These are phyloP conservation scores for Suillus tomentosus DNA, from an alignment of 768 basidiomycete genomes.

Conservation along the genomic window DNA sequence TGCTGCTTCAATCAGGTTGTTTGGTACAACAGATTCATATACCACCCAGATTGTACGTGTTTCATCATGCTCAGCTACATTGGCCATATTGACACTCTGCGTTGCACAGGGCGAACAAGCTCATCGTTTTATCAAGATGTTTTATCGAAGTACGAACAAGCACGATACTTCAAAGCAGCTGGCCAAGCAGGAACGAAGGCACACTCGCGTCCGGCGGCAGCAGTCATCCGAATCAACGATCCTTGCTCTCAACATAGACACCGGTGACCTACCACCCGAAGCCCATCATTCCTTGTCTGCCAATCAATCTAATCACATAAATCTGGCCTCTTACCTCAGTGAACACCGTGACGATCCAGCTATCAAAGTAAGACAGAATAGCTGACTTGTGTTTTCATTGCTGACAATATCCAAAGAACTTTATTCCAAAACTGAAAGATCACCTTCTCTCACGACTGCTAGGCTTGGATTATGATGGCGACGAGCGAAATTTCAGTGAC, in stretches of 20 bases:
- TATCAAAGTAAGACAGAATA: conserved; percentile 12
- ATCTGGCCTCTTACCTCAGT: conserved; percentile 10
- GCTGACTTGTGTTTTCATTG: not conserved
- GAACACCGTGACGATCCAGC: conserved; percentile 10
- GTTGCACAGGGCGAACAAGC: conserved; percentile 34
- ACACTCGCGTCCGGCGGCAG: conserved; percentile 12
- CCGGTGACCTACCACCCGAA: not conserved
- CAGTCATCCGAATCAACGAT: not conserved
- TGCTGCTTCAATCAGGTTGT: conserved; percentile 20
- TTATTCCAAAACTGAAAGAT: conserved; percentile 20
- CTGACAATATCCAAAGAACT: conserved; percentile 16
- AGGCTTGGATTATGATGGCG: conserved; percentile 15
- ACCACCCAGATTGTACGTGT: conserved; percentile 35
- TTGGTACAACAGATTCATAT: conserved; percentile 40
- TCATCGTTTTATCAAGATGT: conserved; percentile 32
- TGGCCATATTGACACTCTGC: not conserved
- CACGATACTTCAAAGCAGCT: conserved; percentile 12
- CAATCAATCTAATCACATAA: not conserved
- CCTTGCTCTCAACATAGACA: not conserved
- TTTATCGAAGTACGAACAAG: conserved; percentile 17
- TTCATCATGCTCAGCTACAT: not conserved
- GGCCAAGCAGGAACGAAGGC: conserved; percentile 17
- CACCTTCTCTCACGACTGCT: conserved; percentile 24
- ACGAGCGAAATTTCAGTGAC: too few species aligned
- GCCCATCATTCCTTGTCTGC: conserved; percentile 13